Conservation (phyloP, 495 filamentous ascomycete genomes). For the Hyaloscypha hepaticicola region DNA sequence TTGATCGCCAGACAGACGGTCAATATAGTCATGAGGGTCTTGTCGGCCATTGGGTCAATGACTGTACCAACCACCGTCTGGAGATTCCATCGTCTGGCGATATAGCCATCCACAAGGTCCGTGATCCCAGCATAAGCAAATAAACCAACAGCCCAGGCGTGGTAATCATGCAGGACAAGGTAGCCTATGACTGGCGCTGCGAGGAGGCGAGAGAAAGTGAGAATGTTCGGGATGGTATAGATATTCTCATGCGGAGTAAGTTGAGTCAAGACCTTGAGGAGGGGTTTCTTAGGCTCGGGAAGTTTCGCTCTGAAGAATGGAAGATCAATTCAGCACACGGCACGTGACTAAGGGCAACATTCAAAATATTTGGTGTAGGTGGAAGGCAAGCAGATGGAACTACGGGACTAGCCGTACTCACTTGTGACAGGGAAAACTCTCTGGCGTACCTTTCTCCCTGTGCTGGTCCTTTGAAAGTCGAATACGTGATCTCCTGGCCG, state of each 20-base stretch:
- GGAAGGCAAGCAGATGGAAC: background rate
- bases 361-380: background rate
- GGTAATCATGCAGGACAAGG: constrained; percentile 78
- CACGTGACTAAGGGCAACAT: constrained; percentile 8
- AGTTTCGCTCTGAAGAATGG: background rate
- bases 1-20: constrained; percentile 81
- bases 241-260: constrained; percentile 75
- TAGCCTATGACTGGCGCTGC: constrained; percentile 87
- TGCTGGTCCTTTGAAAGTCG: constrained; percentile 3
- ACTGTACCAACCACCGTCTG: constrained; percentile 95
- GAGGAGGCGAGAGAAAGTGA: constrained; percentile 83
- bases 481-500: constrained; percentile 6
- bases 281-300: constrained; percentile 23
- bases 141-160: constrained; percentile 72
- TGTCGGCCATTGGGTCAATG: constrained; percentile 96
- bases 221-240: constrained; percentile 88
- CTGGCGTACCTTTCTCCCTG: background rate
- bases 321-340: background rate
- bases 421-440: background rate
- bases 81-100: constrained; percentile 81
- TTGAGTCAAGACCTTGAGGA: constrained; percentile 26
- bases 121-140: constrained; percentile 92
- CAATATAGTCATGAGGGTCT: constrained; percentile 88
- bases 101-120: constrained; percentile 88
- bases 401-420: background rate